Percentiles rank a stretch among this genome's conserved stretches.
These are phyloP conservation scores for Batkoa obscura DNA, from an alignment of 371 early-diverging fungal genomes.

Conservation along the genomic window DNA sequence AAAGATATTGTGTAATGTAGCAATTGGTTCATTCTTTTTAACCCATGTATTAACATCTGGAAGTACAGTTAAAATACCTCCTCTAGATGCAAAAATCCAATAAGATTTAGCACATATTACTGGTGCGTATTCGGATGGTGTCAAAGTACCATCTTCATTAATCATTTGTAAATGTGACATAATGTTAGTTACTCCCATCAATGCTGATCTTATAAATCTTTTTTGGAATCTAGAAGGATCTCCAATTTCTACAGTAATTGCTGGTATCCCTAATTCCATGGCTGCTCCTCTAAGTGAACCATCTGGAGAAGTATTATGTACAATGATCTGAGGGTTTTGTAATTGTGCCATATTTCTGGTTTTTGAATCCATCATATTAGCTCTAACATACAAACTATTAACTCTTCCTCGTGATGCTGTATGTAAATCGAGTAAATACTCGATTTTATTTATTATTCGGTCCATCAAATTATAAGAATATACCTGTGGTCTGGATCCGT, in stretches of 20 bases:
- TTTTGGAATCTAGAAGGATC: slow-evolving; percentile 61
- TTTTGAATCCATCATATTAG: slow-evolving; percentile 61
- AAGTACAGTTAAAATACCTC: slow-evolving; percentile 32
- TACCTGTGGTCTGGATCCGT: slow-evolving; percentile 62
- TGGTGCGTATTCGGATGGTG: slow-evolving; percentile 24
- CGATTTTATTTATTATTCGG: slow-evolving; percentile 55
- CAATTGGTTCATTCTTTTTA: slow-evolving; percentile 73
- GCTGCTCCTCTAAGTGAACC: slow-evolving; percentile 77
- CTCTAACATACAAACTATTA: slow-evolving; percentile 72
- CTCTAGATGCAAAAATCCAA: slow-evolving; percentile 33
- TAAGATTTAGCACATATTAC: slow-evolving; percentile 31
- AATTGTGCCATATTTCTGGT: slow-evolving; percentile 59
- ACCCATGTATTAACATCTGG: slow-evolving; percentile 75
- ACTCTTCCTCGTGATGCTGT: slow-evolving; percentile 71
- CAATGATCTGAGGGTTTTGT: slow-evolving; percentile 62
- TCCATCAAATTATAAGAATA: slow-evolving; percentile 64
- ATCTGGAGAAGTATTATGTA: slow-evolving; percentile 33
- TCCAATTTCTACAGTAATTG: slow-evolving; percentile 76
- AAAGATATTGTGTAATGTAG: slow-evolving; percentile 77
- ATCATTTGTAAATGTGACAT: slow-evolving; percentile 38
- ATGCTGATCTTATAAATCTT: slow-evolving; percentile 38
- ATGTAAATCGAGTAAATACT: slow-evolving; percentile 71
- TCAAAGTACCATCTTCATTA: slow-evolving; percentile 15
- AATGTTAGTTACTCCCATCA: slow-evolving; percentile 41
- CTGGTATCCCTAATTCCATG: slow-evolving; percentile 53